Conservation (phyloP, 1,139 yeast species). For the Kodamaea plutei region DNA sequence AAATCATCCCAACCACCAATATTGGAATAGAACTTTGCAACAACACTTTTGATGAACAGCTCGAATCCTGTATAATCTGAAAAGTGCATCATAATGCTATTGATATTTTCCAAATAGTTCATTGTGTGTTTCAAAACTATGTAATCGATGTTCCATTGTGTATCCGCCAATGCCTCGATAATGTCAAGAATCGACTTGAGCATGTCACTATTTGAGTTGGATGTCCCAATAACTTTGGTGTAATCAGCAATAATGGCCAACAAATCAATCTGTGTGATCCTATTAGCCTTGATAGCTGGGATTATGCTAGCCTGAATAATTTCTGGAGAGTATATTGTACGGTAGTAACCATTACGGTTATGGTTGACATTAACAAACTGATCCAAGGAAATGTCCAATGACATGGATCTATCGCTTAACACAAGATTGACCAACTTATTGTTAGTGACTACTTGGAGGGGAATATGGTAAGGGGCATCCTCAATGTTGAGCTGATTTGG, state of each 20-base stretch:
- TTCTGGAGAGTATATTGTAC: constrained; percentile 24
- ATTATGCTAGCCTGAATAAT: constrained; percentile 20
- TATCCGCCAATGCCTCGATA: constrained; percentile 20
- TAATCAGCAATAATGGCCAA: constrained; percentile 35
- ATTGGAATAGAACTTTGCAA: constrained; percentile 18
- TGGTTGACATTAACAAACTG: constrained; percentile 36
- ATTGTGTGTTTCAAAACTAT: constrained; percentile 28
- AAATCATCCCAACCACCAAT: constrained; percentile 23
- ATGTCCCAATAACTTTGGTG: constrained; percentile 27
- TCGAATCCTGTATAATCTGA: constrained; percentile 24
- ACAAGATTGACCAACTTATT: constrained; percentile 33
- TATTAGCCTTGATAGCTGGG: constrained; percentile 20
- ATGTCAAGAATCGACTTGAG: constrained; percentile 27
- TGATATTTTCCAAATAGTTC: constrained; percentile 30
- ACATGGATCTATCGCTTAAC: constrained; percentile 45
- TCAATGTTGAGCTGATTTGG: constrained; percentile 30
- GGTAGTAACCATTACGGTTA: constrained; percentile 45
- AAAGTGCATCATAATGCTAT: constrained; percentile 26
- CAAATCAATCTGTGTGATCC: constrained; percentile 26
- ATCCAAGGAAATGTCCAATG: constrained; percentile 25
- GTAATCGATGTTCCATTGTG: constrained; percentile 20
- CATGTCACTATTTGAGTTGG: constrained; percentile 18
- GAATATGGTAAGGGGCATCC: constrained; percentile 48
- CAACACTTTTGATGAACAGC: constrained; percentile 19
- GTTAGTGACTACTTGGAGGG: constrained; percentile 42